Conservation (phyloP, 257 asterid species). For the Oldenlandia corymbosa region DNA sequence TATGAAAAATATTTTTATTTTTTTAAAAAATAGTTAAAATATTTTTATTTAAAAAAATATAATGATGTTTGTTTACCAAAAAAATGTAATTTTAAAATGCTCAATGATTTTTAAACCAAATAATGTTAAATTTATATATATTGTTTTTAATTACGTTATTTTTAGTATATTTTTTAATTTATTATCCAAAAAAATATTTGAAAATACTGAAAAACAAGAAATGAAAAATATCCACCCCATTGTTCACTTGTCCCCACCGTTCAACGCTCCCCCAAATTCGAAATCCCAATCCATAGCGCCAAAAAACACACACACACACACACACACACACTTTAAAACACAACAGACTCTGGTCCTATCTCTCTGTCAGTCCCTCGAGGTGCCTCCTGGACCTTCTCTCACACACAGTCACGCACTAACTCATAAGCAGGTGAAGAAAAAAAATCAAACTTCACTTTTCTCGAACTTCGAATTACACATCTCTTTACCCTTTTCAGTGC, state of each 20-base stretch:
- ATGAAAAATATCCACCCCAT: background rate
- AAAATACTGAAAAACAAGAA: too few species aligned
- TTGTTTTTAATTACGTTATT: too few species aligned
- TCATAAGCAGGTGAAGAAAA: constrained; percentile 9
- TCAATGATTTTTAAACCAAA: too few species aligned
- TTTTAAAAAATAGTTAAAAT: too few species aligned
- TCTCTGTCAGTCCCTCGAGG: constrained; percentile 5
- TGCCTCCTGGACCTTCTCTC: too few species aligned
- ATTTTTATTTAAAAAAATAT: too few species aligned
- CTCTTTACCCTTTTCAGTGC: constrained; percentile 18
- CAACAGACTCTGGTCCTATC: background rate
- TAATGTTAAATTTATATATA: too few species aligned
- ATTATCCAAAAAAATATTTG: too few species aligned
- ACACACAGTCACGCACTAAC: constrained; percentile 7
- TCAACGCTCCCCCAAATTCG: constrained; percentile 43
- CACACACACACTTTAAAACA: constrained; percentile 3
- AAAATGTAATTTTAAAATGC: too few species aligned
- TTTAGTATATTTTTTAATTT: too few species aligned
- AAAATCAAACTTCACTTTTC: background rate
- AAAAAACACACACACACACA: background rate
- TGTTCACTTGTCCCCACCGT: constrained; percentile 19
- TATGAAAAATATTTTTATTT: too few species aligned
- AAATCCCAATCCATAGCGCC: constrained; percentile 49
- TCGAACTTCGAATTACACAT: constrained; percentile 36
- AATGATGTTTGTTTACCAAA: too few species aligned